Conservation (phyloP, 768 basidiomycete species). For the Pleurotus pulmonarius region DNA sequence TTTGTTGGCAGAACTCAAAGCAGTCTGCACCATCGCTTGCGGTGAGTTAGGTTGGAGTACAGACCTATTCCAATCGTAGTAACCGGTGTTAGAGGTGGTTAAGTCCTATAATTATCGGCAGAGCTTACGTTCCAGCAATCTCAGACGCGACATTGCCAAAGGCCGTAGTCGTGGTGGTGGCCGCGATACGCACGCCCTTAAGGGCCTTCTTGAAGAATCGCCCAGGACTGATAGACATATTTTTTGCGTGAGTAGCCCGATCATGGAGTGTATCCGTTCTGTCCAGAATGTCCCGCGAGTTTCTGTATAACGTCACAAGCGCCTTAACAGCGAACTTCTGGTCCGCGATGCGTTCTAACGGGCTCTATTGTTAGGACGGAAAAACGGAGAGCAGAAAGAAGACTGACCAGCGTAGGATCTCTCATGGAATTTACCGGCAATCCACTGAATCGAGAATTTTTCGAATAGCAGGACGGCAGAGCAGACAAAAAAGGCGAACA, state of each 20-base stretch:
- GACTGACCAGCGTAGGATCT: slow-evolving; percentile 58
- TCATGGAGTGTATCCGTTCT: slow-evolving; percentile 58
- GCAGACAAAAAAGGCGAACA: slow-evolving; percentile 73
- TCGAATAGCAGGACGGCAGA: slow-evolving; percentile 70
- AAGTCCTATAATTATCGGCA: not conserved
- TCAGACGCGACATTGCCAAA: slow-evolving; percentile 56
- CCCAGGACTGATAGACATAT: slow-evolving; percentile 48
- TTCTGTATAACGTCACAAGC: slow-evolving; percentile 71
- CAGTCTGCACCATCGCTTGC: slow-evolving; percentile 73
- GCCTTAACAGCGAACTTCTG: slow-evolving; percentile 77
- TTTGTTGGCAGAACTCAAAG: slow-evolving; percentile 78
- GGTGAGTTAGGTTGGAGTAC: slow-evolving; percentile 90
- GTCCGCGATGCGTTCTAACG: slow-evolving; percentile 70
- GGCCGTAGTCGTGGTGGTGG: slow-evolving; percentile 78
- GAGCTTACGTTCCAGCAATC: slow-evolving; percentile 43
- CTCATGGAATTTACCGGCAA: slow-evolving; percentile 80
- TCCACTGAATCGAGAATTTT: slow-evolving; percentile 85
- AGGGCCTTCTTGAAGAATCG: slow-evolving; percentile 67
- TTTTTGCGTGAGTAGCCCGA: slow-evolving; percentile 22
- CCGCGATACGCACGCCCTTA: slow-evolving; percentile 66
- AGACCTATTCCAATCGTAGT: slow-evolving; percentile 33
- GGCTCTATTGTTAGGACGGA: not conserved
- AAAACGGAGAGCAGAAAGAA: slow-evolving; percentile 4
- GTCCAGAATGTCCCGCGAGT: slow-evolving; percentile 72
- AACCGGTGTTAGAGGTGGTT: no score